phyloP scores from a whole-genome alignment of 1,284 basidiomycete species.

The Cryptococcus sp. region DNA sequence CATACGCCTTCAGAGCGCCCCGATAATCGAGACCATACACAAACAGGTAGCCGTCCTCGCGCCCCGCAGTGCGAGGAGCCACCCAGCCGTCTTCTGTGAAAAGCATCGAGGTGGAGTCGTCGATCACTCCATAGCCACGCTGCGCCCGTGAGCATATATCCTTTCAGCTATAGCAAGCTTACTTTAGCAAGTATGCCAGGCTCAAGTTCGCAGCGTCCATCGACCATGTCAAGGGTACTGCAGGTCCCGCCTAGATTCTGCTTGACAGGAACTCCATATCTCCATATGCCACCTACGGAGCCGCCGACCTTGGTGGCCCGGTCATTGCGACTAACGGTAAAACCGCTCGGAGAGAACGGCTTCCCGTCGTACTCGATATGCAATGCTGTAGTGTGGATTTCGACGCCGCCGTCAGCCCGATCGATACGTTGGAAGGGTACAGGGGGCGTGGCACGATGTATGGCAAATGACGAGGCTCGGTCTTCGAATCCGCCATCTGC shows the following conservation, averaged over 20 bases:
- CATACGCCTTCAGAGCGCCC: slow-evolving; percentile 23
- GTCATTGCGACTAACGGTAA: no score
- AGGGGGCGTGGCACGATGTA: background rate
- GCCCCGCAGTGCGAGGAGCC: slow-evolving; percentile 8
- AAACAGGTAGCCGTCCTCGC: slow-evolving; percentile 27
- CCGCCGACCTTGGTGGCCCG: background rate
- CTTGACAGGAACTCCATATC: slow-evolving; percentile 3
- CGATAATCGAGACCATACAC: slow-evolving; percentile 26
- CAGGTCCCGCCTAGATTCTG: slow-evolving; percentile 27
- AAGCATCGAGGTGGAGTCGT: slow-evolving; percentile 27
- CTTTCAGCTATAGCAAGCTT: background rate
- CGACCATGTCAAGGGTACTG: slow-evolving; percentile 25
- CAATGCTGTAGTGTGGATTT: background rate
- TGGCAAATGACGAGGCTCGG: slow-evolving; percentile 29
- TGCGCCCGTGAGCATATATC: background rate
- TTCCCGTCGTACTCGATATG: no score
- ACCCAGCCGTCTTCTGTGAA: slow-evolving; percentile 27
- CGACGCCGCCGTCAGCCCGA: background rate
- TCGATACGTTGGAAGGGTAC: background rate
- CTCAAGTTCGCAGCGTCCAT: slow-evolving; percentile 24
- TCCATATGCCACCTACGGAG: slow-evolving; percentile 7
- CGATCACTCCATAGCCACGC: slow-evolving; percentile 22
- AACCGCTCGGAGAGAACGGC: no score
- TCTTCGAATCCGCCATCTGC: slow-evolving; percentile 29
- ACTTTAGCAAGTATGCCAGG: slow-evolving; percentile 25